Evolutionary conservation across 768 basidiomycete species (phyloP), one percentile per base, ranked within the genome.

Genomic region (Lentinula sp.): DNA sequence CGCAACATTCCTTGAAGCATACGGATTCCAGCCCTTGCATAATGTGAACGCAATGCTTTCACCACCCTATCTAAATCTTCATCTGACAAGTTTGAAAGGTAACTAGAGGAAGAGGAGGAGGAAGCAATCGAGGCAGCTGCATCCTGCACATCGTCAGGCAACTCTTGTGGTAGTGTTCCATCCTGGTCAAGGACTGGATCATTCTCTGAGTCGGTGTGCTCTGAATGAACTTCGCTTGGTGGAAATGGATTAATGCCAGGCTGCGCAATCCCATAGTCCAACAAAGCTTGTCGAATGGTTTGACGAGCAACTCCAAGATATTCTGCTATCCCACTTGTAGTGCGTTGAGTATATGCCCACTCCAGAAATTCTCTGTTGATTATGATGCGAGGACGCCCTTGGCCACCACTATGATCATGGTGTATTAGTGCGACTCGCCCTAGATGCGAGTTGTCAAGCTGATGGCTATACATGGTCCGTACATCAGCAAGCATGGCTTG

Each of bases 1-100:
- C 49, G 43, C 2, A 69, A 52, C 18, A 63, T 53, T 2, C 66
- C 68, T 28, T 63, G 23, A 9, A 68, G 51, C 62, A 64, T 67
- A 0, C 41, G n/a, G 3, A 53, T 39, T 4, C 67, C 64, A 51
- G 61, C 61, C 4, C 57, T 16, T 0, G 64, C 63, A 55, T 64
- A 69, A 32, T 57, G 57, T 0, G 37, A n/a, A 4, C 68, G 61
- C 12, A 66, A 56, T 1, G 43, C 46, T 13, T 20, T 10, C 0
- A 67, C 46, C 3, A 61, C n/a, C 12, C 5, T 20, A 52, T 69
- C 67, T 1, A 69, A 53, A 4, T 66, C 66, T 1, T 57, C 33
- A 43, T 68, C 61, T 2, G 61, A 41, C 28, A 66, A 59, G 32
- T 28, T 46, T 4, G 59, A 63, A 13, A 48, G 62, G 56, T 23